Percentiles rank a stretch among this genome's conserved stretches.
These are phyloP conservation scores for Candida cerambycidarum DNA, from an alignment of 805 yeast genomes.

Conservation along the genomic window DNA sequence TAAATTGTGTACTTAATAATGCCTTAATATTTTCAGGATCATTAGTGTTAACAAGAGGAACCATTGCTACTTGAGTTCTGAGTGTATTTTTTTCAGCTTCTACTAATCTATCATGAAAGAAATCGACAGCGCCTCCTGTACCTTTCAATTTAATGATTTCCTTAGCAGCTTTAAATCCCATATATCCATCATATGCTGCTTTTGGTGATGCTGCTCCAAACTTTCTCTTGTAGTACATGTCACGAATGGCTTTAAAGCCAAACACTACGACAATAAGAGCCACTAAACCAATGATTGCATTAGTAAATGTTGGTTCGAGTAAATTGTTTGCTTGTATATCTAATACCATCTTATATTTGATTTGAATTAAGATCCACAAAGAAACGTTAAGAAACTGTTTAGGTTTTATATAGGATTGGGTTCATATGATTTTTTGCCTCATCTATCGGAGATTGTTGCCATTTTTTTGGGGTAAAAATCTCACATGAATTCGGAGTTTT, in stretches of 20 bases:
- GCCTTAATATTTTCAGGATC: conserved; percentile 46
- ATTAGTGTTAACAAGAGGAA: conserved; percentile 23
- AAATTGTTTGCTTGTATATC: background rate
- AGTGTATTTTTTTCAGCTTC: conserved; percentile 7
- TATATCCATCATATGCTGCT: conserved; percentile 13
- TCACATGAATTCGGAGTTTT: background rate
- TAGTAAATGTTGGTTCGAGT: background rate
- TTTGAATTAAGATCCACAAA: too few relatives aligned
- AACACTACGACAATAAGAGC: too few relatives aligned
- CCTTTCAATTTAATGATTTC: conserved; percentile 15
- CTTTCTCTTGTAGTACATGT: conserved; percentile 6
- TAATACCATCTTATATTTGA: background rate
- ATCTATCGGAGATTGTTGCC: background rate
- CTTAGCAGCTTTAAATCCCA: conserved; percentile 20
- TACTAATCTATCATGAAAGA: conserved; percentile 15
- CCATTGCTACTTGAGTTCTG: conserved; percentile 20
- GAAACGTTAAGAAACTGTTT: too few relatives aligned
- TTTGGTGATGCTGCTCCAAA: conserved; percentile 15
- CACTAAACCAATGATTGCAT: background rate
- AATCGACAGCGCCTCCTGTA: conserved; percentile 22
- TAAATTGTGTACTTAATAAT: conserved; percentile 42
- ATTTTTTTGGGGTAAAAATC: background rate
- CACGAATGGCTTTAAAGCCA: background rate
- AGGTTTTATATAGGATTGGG: background rate
- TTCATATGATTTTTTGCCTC: background rate